Percentiles rank a stretch among this genome's conserved stretches.
phyloP scores from a whole-genome alignment of 129 eudicot genomes.

The Deinandra increscens region DNA sequence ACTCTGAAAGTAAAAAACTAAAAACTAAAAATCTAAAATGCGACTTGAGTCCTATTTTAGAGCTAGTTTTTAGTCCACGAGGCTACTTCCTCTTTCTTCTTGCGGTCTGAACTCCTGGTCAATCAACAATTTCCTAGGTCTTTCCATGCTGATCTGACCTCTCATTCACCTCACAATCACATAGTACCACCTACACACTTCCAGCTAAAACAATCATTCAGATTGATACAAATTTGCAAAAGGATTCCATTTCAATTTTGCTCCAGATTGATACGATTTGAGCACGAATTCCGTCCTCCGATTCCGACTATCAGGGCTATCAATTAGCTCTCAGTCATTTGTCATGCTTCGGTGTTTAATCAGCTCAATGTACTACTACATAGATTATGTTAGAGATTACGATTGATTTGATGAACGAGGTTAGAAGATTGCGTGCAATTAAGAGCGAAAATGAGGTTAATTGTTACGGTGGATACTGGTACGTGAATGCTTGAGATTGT shows the following conservation, averaged over 20 bases:
- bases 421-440: slow-evolving; percentile 6
- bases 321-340: not conserved
- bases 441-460: slow-evolving; percentile 20
- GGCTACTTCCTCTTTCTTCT: slow-evolving; percentile 16
- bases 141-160: slow-evolving; percentile 11
- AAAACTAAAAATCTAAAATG: no score
- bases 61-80: slow-evolving; percentile 2
- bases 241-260: slow-evolving; percentile 19
- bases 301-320: slow-evolving; percentile 10
- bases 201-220: no score
- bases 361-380: slow-evolving; percentile 24
- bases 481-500: slow-evolving; percentile 10
- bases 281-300: not conserved
- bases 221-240: not conserved
- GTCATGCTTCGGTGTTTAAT: slow-evolving; percentile 4
- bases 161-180: not conserved
- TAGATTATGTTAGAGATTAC: not conserved
- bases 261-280: slow-evolving; percentile 3
- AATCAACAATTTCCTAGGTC: slow-evolving; percentile 28
- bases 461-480: slow-evolving; percentile 14
- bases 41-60: not conserved
- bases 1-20: no score
- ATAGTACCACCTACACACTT: slow-evolving; percentile 5
- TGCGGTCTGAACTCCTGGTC: slow-evolving; percentile 19
- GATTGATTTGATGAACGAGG: slow-evolving; percentile 21